A percentile compares a stretch with the other conserved stretches of the same genome.
These are phyloP conservation scores for Ogataea allantospora DNA, from an alignment of 805 yeast species.

Conservation along the genomic window DNA sequence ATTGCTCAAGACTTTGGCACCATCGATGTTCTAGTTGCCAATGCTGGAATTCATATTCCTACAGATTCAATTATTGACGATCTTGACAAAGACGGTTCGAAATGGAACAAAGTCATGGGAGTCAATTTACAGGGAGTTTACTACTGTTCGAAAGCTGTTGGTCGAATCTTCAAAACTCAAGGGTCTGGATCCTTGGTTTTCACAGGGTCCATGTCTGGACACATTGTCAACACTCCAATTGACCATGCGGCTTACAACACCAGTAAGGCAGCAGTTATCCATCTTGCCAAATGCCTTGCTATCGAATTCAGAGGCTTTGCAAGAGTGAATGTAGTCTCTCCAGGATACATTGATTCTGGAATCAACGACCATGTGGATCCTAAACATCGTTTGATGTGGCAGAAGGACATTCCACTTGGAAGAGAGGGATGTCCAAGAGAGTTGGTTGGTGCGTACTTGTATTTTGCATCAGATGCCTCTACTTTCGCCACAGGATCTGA, in stretches of 20 bases:
- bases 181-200: conserved; percentile 49
- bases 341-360: conserved; percentile 34
- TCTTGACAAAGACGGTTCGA: conserved; percentile 35
- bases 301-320: conserved; percentile 51
- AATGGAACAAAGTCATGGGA: conserved; percentile 48
- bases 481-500: conserved; percentile 51
- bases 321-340: conserved; percentile 36
- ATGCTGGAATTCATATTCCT: conserved; percentile 39
- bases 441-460: conserved; percentile 50
- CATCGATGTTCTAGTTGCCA: conserved; percentile 42
- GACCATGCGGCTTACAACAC: conserved; percentile 49
- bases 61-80: conserved; percentile 26
- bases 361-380: conserved; percentile 33
- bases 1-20: conserved; percentile 39
- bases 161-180: conserved; percentile 44
- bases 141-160: conserved; percentile 50
- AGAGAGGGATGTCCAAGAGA: conserved; percentile 49
- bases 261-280: conserved; percentile 49
- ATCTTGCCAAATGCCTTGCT: conserved; percentile 46
- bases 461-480: conserved; percentile 53
- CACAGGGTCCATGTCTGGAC: conserved; percentile 57
- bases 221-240: conserved; percentile 52
- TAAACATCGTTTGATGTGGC: conserved; percentile 30
- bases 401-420: conserved; percentile 41
- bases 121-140: conserved; percentile 50